Evolutionary conservation across 139 green algal species (phyloP).

Genomic region (Chlamydomonas asymmetrica): DNA sequence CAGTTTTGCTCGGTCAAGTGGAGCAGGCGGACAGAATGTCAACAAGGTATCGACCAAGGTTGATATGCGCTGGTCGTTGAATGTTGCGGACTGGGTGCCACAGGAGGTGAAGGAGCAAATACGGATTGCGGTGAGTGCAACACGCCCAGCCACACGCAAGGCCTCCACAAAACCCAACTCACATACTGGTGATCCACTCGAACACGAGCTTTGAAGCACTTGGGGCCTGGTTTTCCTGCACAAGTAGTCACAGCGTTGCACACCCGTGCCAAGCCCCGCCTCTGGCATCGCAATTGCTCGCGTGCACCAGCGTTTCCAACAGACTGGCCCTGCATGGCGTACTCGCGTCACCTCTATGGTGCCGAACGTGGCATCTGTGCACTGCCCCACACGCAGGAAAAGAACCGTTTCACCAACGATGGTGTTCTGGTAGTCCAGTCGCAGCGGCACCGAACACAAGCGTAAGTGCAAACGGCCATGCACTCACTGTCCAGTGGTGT

Average conservation of each 20-base stretch:
- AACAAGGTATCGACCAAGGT: slow-evolving; percentile 92
- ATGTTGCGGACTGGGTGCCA: slow-evolving; percentile 71
- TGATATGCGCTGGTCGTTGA: slow-evolving; percentile 89
- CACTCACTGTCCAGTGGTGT: too few relatives aligned
- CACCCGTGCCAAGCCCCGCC: too few relatives aligned
- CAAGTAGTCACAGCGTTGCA: too few relatives aligned
- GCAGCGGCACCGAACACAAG: slow-evolving; percentile 81
- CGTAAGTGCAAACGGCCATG: slow-evolving; percentile 69
- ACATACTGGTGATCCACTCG: neutral
- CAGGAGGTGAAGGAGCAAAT: slow-evolving; percentile 78
- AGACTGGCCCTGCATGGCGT: neutral
- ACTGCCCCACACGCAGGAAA: slow-evolving; percentile 68
- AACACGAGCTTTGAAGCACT: neutral
- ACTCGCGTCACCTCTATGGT: neutral
- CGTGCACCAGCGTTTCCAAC: neutral
- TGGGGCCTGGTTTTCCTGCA: neutral
- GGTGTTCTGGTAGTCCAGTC: slow-evolving; percentile 89
- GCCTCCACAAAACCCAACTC: neutral
- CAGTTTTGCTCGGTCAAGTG: slow-evolving; percentile 83
- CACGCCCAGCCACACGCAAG: neutral
- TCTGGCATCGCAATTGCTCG: neutral
- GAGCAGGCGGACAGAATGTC: slow-evolving; percentile 90
- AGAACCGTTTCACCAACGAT: slow-evolving; percentile 93
- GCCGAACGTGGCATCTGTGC: neutral
- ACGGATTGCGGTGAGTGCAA: slow-evolving; percentile 48